A percentile compares a stretch with the other conserved stretches of the same genome.
Conservation (phyloP, 768 basidiomycete genomes). For the Leccinum imitatum region DNA sequence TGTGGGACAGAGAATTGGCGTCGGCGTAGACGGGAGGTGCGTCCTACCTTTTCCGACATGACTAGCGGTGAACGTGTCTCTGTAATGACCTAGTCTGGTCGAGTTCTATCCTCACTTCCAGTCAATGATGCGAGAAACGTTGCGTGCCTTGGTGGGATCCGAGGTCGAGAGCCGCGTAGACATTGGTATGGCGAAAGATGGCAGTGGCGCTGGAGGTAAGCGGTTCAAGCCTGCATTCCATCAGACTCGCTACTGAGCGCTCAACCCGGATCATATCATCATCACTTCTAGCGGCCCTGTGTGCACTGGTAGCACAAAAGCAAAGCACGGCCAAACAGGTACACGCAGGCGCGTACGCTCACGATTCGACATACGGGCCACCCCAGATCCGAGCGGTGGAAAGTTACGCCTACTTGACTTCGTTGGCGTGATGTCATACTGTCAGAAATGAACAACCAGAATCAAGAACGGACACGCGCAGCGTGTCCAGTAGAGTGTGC, state of each 20-base stretch:
- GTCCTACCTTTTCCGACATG: constrained; percentile 6
- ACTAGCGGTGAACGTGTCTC: neutral
- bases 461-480: neutral
- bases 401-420: constrained; percentile 15
- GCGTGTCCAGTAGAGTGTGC: constrained; percentile 1
- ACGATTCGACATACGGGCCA: constrained; percentile 5
- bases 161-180: constrained; percentile 78
- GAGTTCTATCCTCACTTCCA: constrained; percentile 93
- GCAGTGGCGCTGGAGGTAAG: constrained; percentile 95
- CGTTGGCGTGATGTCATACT: constrained; percentile 20
- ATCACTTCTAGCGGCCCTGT: constrained; percentile 67
- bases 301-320: constrained; percentile 54
- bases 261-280: constrained; percentile 5
- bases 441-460: neutral
- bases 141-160: constrained; percentile 74
- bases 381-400: constrained; percentile 17
- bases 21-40: constrained; percentile 94
- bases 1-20: constrained; percentile 55
- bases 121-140: constrained; percentile 65
- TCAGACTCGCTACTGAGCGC: neutral
- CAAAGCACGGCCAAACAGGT: constrained; percentile 19
- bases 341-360: constrained; percentile 8
- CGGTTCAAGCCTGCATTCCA: neutral
- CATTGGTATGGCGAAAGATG: constrained; percentile 95
- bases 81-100: constrained; percentile 56